These are phyloP conservation scores for Musa schizocarpa DNA, from an alignment of 176 grass and related monocot genomes.

Conservation along the genomic window DNA sequence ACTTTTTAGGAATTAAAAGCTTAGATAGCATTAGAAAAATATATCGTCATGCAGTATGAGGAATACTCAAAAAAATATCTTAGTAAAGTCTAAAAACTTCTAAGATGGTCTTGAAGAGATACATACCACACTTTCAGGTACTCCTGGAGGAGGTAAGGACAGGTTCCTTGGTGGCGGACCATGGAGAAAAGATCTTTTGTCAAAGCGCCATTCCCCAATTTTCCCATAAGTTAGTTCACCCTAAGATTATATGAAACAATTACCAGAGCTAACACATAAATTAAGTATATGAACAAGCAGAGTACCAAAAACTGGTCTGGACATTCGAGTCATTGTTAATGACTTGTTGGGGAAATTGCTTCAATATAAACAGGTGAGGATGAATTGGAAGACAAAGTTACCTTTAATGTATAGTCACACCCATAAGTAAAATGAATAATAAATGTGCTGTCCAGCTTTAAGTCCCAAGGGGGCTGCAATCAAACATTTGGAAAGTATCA, in stretches of 20 bases:
- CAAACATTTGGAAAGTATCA: slow-evolving; percentile 5
- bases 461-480: slow-evolving; percentile 87
- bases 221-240: slow-evolving; percentile 82
- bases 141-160: slow-evolving; percentile 72
- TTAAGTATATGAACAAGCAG: slow-evolving; percentile 20
- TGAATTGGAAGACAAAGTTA: slow-evolving; percentile 11
- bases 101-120: neutral
- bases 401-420: slow-evolving; percentile 85
- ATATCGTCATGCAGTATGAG: too few relatives aligned
- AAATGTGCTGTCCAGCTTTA: slow-evolving; percentile 43
- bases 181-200: slow-evolving; percentile 86
- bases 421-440: slow-evolving; percentile 97
- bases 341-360: neutral
- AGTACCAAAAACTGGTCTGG: slow-evolving; percentile 4
- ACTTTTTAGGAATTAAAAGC: too few relatives aligned
- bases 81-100: neutral
- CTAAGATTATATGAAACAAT: slow-evolving; percentile 21
- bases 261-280: neutral
- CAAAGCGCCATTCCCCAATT: slow-evolving; percentile 97
- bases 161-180: slow-evolving; percentile 88
- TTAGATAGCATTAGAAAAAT: too few relatives aligned
- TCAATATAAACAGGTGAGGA: neutral
- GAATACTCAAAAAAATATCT: neutral
- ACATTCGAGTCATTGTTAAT: neutral
- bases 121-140: slow-evolving; percentile 99